Conservation (phyloP, 1,284 basidiomycete genomes). For the Schizophyllum amplum region DNA sequence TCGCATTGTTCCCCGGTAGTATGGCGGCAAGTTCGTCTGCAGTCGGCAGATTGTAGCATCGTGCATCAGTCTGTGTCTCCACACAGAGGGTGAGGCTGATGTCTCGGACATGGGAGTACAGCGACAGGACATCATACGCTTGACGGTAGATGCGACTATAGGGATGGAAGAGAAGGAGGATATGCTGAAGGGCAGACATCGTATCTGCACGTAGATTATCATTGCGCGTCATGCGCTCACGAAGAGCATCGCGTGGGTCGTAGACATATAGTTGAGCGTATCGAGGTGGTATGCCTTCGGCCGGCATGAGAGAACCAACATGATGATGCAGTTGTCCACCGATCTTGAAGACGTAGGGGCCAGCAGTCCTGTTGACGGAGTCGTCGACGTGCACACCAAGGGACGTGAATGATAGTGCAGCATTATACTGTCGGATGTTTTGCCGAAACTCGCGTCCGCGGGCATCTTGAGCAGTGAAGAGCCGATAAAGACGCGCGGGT, state of each 20-base stretch:
- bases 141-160: slow-evolving; percentile 24
- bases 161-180: slow-evolving; percentile 18
- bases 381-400: slow-evolving; percentile 24
- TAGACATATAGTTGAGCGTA: slow-evolving; percentile 34
- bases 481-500: slow-evolving; percentile 13
- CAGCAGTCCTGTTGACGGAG: slow-evolving; percentile 20
- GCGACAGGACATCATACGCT: slow-evolving; percentile 22
- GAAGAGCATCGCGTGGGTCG: slow-evolving; percentile 23
- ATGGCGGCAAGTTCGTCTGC: slow-evolving; percentile 31
- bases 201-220: slow-evolving; percentile 13
- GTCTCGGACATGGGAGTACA: slow-evolving; percentile 11
- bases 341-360: slow-evolving; percentile 26
- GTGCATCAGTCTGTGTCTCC: slow-evolving; percentile 16
- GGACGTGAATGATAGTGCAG: slow-evolving; percentile 32
- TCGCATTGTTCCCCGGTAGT: slow-evolving; percentile 16
- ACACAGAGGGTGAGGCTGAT: slow-evolving; percentile 17
- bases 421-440: slow-evolving; percentile 28
- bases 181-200: slow-evolving; percentile 20
- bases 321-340: slow-evolving; percentile 29
- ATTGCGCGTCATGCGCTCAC: slow-evolving; percentile 18
- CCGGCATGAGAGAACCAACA: slow-evolving; percentile 24
- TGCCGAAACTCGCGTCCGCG: slow-evolving; percentile 17
- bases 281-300: slow-evolving; percentile 11
- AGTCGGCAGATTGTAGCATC: slow-evolving; percentile 28
- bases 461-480: slow-evolving; percentile 13